Base-by-base conservation (phyloP, 768 basidiomycete species). In the Podaxis sp. region DNA sequence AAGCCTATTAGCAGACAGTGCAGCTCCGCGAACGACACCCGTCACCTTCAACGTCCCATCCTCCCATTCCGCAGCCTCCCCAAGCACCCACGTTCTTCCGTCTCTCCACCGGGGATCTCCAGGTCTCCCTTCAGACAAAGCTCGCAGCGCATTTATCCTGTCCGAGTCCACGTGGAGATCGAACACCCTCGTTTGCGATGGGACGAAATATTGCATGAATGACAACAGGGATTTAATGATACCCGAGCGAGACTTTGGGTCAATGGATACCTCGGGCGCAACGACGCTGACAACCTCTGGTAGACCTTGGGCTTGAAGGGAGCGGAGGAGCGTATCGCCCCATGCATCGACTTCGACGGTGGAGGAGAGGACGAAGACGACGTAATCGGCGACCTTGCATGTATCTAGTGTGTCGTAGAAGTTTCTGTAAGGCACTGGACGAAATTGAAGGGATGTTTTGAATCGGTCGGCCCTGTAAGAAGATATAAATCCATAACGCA, bases 161-260 rank as follows among this genome's bases (percentile, higher is more conserved):
- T 96, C 94, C 4, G 89, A 79, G 24, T 80, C 68, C 0, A 75
- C 73, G 58, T 85, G 80, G 51, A 94, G 74, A 74, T 95, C 93
- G 69, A 87, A 91, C 0, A 98, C 81, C 37, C 88, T 82, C 7
- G 81, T 76, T 68, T 95, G 90, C 24, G 83, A 80, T 2, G 96
- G 96, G 63, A 93, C 91, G 74, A 98, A 99, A 76, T 98, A 98
- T 66, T 89, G 89, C 61, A 96, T 87, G 79, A 98, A 99, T 9
- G 95, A 97, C 8, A 96, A 82, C 4, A 98, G 80, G 1, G 94
- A 97, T 76, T 93, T 95, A 59, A 93, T 76, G 52, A 94, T 82
- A 17, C 84, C 85, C 1, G 85, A 69, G 33, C 85, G 85, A 36
- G 84, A 76, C 75, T 94, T 94, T 4, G 76, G 66, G 61, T 89